Conservation (phyloP, 257 asterid species). For the Jacaranda mimosifolia region DNA sequence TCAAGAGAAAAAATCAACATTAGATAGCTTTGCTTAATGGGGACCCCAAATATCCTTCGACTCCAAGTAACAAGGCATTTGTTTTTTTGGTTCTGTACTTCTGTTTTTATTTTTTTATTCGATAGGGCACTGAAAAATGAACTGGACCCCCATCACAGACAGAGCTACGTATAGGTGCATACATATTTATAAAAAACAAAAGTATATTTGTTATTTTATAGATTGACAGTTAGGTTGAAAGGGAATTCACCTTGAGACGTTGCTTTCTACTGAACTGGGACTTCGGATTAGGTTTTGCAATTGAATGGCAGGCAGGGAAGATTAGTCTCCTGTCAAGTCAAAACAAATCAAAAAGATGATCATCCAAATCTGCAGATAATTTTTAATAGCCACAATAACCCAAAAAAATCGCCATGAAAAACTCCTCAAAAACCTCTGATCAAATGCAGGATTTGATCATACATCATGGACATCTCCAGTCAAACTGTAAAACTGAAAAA, state of each 20-base stretch:
- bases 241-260: slow-evolving; percentile 32
- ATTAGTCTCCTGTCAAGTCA: slow-evolving; percentile 25
- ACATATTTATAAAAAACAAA: slow-evolving; percentile 26
- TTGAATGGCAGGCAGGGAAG: slow-evolving; percentile 43
- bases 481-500: slow-evolving; percentile 31
- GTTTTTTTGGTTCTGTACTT: not conserved
- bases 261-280: slow-evolving; percentile 30
- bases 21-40: slow-evolving; percentile 76
- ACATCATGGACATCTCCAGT: slow-evolving; percentile 23
- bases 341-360: slow-evolving; percentile 18
- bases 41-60: slow-evolving; percentile 89
- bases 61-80: slow-evolving; percentile 46
- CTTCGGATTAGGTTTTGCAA: slow-evolving; percentile 37
- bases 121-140: slow-evolving; percentile 30
- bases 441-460: slow-evolving; percentile 17
- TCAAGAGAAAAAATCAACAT: slow-evolving; percentile 42
- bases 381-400: not conserved
- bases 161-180: not conserved
- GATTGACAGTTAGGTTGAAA: slow-evolving; percentile 32
- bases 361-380: not conserved
- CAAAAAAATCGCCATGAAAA: slow-evolving; percentile 1
- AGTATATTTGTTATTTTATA: slow-evolving; percentile 16
- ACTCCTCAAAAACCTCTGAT: not conserved
- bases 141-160: slow-evolving; percentile 44
- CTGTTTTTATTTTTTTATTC: slow-evolving; percentile 1